Base-by-base conservation (phyloP, 2,329 filamentous ascomycete genomes). In the Arthrobotrys sphaeroides region DNA sequence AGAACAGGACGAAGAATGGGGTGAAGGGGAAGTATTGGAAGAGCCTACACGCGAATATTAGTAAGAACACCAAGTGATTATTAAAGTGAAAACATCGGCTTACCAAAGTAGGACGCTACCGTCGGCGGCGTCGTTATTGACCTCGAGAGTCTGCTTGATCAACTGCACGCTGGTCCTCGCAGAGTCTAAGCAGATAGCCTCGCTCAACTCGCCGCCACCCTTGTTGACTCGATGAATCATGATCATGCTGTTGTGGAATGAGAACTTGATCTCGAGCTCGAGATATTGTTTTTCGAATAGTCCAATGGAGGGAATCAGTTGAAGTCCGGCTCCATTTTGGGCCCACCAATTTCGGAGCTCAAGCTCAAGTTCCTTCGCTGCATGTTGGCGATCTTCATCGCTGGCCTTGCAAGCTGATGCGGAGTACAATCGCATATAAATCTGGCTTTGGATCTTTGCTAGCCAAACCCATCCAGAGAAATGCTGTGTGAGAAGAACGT, bases 1-100 rank as follows among this genome's bases (percentile, higher is more conserved):
- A 87, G 80, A 89, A 88, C 24, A 89, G 82, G 24, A 88, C 85
- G 65, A 88, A 87, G 78, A 88, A 88, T 0, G 87, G 87, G 0
- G 87, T 85, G 78, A 89, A 89, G 0, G 87, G 88, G 1, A 85
- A 85, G 74, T 88, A 83, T 64, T 78, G 66, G 66, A 79, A 77
- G 18, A 79, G 45, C 74, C 75, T 73, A n/a, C 16, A 26, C 5
- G 16, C 20, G 12, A 22, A 5, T 26, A n/a, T 70, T 53, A 55
- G 31, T 10, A 66, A n/a, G 2, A 12, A 43, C 9, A 42, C 16
- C 28, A 38, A 31, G 9, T 51, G 43, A 20, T 18, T 38, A 12
- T 26, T 22, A 10, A 38, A n/a, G 7, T 24, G 18, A 13, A 36
- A n/a, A n/a, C 10, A 16, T 20, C 6, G 4, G 16, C 38, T 40